Conservation (phyloP, 108 stramenopile genomes). For the Pseudonitzschia pungens region DNA sequence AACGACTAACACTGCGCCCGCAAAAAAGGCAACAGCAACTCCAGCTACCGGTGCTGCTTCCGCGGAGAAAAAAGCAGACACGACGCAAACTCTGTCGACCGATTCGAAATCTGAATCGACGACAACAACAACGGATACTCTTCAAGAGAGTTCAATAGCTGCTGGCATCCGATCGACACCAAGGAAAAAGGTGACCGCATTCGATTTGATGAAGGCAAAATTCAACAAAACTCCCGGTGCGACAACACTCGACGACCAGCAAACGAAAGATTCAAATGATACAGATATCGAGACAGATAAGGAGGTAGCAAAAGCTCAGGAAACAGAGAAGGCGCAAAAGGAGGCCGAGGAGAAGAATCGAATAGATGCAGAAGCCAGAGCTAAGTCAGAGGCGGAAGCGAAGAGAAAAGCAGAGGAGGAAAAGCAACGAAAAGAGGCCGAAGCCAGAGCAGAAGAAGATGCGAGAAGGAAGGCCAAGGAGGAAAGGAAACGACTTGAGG, state of each 20-base stretch:
- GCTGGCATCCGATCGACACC: not conserved
- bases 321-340: too few species aligned
- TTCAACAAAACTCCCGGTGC: not conserved
- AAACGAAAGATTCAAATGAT: not conserved
- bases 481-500: not conserved
- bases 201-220: not conserved
- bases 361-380: not conserved
- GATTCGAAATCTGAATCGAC: not conserved
- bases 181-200: not conserved
- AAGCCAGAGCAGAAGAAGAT: not conserved
- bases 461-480: not conserved
- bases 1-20: not conserved
- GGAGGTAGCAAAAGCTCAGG: not conserved
- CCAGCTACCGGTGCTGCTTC: not conserved
- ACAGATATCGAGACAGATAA: too few species aligned
- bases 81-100: not conserved
- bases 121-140: not conserved
- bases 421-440: not conserved
- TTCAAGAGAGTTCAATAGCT: not conserved
- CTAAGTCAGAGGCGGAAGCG: too few species aligned
- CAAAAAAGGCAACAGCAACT: not conserved
- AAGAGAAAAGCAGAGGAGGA: too few species aligned
- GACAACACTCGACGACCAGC: not conserved
- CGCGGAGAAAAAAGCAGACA: not conserved
- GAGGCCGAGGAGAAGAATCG: not conserved